Conservation (phyloP, 176 grass and related monocot genomes). For the Themeda triandra region DNA sequence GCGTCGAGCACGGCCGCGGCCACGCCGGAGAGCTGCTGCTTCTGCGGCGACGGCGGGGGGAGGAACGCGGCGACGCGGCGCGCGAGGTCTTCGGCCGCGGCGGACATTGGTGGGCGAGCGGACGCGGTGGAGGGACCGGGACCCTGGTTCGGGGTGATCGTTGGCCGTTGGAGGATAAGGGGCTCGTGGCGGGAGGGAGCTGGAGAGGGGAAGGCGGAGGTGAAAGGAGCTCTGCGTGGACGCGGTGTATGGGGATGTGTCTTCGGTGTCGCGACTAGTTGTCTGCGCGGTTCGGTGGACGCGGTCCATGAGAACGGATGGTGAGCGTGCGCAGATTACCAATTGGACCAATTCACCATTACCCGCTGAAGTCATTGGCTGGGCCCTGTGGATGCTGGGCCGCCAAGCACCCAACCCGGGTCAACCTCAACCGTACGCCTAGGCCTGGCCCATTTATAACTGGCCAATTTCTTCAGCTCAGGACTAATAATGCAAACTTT, state of each 20-base stretch:
- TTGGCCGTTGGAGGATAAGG: constrained; percentile 42
- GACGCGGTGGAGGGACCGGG: background rate
- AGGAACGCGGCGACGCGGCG: constrained; percentile 28
- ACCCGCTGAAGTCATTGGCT: too few relatives aligned
- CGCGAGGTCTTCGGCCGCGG: constrained; percentile 15
- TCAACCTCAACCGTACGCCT: too few relatives aligned
- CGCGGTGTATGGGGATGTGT: background rate
- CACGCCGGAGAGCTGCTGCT: constrained; percentile 40
- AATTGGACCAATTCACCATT: too few relatives aligned
- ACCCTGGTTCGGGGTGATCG: background rate
- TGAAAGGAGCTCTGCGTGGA: background rate
- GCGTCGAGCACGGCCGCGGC: constrained; percentile 47
- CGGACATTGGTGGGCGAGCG: constrained; percentile 1
- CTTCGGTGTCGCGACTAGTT: background rate
- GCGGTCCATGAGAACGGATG: background rate
- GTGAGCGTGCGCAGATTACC: too few relatives aligned
- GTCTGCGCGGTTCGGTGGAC: background rate
- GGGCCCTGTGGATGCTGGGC: too few relatives aligned
- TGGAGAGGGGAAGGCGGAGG: background rate
- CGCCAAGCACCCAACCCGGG: too few relatives aligned
- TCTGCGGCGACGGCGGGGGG: constrained; percentile 24
- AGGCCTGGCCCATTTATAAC: too few relatives aligned
- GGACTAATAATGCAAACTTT: too few relatives aligned
- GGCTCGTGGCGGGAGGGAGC: constrained; percentile 43
- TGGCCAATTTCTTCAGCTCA: too few relatives aligned